Evolutionary conservation across 768 basidiomycete genomes (phyloP).

Genomic region (Mycena epipterygia): DNA sequence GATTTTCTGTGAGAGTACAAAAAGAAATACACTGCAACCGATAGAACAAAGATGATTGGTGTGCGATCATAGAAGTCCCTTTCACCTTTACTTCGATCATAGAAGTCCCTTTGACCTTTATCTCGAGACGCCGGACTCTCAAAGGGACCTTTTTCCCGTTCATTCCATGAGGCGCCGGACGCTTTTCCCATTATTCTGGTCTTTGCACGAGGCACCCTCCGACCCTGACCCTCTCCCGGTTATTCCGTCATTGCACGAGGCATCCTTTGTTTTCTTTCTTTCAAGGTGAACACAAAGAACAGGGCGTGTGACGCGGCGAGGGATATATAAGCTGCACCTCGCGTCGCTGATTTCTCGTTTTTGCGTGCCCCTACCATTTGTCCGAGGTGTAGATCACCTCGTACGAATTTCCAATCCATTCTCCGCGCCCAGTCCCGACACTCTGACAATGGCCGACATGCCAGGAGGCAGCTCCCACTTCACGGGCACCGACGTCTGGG

Average conservation of each 20-base stretch:
- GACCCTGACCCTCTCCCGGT: not conserved
- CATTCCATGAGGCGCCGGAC: not conserved
- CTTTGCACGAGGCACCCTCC: not conserved
- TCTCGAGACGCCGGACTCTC: no score
- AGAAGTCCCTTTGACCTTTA: no score
- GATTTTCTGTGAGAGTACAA: no score
- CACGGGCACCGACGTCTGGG: not conserved
- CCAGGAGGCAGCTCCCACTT: not conserved
- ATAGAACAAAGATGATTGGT: conserved; percentile 1
- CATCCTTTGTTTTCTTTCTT: no score
- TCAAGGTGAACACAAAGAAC: no score
- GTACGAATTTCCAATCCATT: not conserved
- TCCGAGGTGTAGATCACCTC: conserved; percentile 8
- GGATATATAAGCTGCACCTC: not conserved
- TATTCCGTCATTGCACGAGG: not conserved
- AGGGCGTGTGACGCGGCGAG: no score
- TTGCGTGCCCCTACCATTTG: not conserved
- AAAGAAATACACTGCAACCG: not conserved
- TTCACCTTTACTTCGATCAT: no score
- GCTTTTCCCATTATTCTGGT: not conserved
- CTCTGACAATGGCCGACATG: conserved; percentile 5
- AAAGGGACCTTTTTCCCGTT: not conserved
- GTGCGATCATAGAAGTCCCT: no score
- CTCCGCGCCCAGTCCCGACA: not conserved
- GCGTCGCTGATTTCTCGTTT: not conserved